Evolutionary conservation across 495 filamentous ascomycete species (phyloP), one percentile per base, ranked within the genome.

Genomic region (Cairneyella variabilis): DNA sequence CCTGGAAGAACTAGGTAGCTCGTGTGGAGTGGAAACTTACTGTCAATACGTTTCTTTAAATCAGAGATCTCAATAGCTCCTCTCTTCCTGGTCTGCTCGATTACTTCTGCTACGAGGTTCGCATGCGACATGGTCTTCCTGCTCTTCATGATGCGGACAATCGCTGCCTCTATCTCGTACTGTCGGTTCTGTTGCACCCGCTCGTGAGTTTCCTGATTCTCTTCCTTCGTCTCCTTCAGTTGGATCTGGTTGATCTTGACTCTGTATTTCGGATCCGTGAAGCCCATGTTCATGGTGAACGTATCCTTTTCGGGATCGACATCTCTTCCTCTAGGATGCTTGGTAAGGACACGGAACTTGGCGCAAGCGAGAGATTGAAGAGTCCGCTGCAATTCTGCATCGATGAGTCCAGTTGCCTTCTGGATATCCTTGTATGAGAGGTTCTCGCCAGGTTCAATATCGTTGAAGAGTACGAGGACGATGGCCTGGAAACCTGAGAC

Each of bases 191-290:
- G 85, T 2, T 85, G 85, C 0, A 97, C 90, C 3, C 88, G 76
- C 69, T 96, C 86, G 65, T 97, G 90, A 2, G 91, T 97, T 60
- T 86, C 88, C 67, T 90, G 85, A 66, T 96, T 96, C 73, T 99
- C 93, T 58, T 76, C 71, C 46, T 71, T 73, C 1, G 60, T 97
- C 71, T 97, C 95, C 66, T 91, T 92, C 42, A 97, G 78, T 69
- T 99, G 95, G 53, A 99, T 90, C 69, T 95, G 89, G 70, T 97
- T 98, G 75, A 97, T 96, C 74, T 99, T 97, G 70, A 99, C 84
- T 51, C 90, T 85, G 70, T 85, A 88, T 69, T 96, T 95, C 23
- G 78, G 76, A 58, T 96, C 85, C 16, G 70, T 70, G 69, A 99
- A 99, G 16, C 60, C 64, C 22, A 73, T 37, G 69, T 97, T 97